phyloP scores from a whole-genome alignment of 177 flowering plant genomes.

The Vitis hybrid region DNA sequence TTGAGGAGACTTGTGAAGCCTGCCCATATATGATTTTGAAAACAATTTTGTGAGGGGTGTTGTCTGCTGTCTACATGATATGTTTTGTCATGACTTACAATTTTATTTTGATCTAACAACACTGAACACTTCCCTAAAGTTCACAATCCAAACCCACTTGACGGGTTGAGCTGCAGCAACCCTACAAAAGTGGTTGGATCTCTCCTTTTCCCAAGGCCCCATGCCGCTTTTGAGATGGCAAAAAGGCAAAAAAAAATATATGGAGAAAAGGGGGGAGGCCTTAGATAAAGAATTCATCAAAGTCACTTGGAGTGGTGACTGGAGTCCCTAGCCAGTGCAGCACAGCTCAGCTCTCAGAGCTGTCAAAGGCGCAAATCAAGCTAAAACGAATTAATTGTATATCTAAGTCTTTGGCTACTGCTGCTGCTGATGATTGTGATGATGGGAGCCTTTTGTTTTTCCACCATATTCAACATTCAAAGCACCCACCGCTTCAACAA shows the following conservation, averaged over 20 bases:
- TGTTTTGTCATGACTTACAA: background rate
- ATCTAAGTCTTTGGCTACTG: background rate
- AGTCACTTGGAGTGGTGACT: constrained; percentile 6
- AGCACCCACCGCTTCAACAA: background rate
- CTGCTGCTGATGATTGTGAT: constrained; percentile 20
- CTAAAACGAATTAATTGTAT: constrained; percentile 13
- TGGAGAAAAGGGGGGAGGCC: background rate
- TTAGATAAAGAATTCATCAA: background rate
- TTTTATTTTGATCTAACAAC: background rate
- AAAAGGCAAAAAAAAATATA: background rate
- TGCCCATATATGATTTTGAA: background rate
- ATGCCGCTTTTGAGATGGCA: constrained; percentile 15
- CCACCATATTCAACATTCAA: constrained; percentile 4
- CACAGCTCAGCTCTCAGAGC: constrained; percentile 37
- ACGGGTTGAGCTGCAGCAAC: background rate
- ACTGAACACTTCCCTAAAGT: background rate
- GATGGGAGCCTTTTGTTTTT: constrained; percentile 1
- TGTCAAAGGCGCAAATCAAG: constrained; percentile 56
- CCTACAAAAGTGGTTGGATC: constrained; percentile 15
- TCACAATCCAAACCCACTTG: background rate
- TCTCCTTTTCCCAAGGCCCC: constrained; percentile 22
- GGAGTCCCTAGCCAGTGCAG: constrained; percentile 25
- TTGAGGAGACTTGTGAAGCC: too few relatives aligned
- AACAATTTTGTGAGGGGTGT: too few relatives aligned
- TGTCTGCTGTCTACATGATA: too few relatives aligned